Conservation (phyloP, 176 grass and related monocot genomes). For the Chloris gayana region DNA sequence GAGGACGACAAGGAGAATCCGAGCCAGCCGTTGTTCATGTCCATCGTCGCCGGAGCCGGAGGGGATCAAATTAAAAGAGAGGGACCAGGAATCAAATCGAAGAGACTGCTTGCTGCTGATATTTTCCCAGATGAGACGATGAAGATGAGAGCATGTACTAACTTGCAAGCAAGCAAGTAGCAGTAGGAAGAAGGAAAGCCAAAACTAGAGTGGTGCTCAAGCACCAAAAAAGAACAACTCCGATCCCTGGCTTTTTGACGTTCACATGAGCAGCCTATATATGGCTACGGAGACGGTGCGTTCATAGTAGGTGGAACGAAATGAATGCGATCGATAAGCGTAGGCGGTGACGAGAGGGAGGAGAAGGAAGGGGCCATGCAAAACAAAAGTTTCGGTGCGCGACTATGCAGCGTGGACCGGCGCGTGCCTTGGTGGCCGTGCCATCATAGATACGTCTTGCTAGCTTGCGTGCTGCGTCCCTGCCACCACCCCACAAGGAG, state of each 20-base stretch:
- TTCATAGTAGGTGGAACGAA: no score
- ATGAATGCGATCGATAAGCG: no score
- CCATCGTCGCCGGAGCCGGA: constrained; percentile 36
- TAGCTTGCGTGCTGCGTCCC: background rate
- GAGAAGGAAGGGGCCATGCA: background rate
- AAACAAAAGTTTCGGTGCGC: constrained; percentile 44
- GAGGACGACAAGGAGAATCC: constrained; percentile 68
- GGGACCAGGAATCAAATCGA: constrained; percentile 27
- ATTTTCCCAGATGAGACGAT: no score
- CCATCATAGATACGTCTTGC: constrained; percentile 48
- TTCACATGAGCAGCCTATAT: constrained; percentile 43
- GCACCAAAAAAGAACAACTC: constrained; percentile 23
- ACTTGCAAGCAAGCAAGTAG: constrained; percentile 40
- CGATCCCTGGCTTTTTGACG: constrained; percentile 38
- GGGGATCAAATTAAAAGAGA: background rate
- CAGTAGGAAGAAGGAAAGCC: background rate
- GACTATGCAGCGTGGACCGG: constrained; percentile 35
- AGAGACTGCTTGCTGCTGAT: background rate
- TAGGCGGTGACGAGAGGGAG: background rate
- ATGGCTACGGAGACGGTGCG: constrained; percentile 2
- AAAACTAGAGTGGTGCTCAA: constrained; percentile 26
- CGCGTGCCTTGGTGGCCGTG: constrained; percentile 42
- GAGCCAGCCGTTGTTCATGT: constrained; percentile 73
- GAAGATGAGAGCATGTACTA: constrained; percentile 15
- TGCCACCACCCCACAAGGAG: background rate